These are phyloP conservation scores for Polytrichum formosum DNA, from an alignment of 225 moss, liverwort and hornwort genomes.

Conservation along the genomic window DNA sequence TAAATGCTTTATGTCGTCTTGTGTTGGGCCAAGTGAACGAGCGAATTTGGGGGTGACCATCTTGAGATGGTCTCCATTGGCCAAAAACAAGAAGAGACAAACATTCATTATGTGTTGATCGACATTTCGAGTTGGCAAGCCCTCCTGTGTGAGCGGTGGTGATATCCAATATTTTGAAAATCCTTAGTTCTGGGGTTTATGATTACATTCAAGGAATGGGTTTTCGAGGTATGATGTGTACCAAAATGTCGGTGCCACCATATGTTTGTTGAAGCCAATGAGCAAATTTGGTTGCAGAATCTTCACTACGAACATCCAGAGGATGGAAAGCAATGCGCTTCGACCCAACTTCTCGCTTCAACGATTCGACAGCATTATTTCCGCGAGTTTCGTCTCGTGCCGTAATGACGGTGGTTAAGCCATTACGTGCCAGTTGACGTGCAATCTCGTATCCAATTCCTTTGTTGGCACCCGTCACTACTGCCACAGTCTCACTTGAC, in stretches of 20 bases:
- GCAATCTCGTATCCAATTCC: slow-evolving; percentile 45
- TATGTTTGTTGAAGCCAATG: slow-evolving; percentile 40
- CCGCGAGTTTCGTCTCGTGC: slow-evolving; percentile 33
- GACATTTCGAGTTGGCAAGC: too few relatives aligned
- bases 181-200: too few relatives aligned
- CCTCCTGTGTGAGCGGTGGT: too few relatives aligned
- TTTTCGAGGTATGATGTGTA: neutral
- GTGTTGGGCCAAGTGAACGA: too few relatives aligned
- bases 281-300: slow-evolving; percentile 24
- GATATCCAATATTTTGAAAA: too few relatives aligned
- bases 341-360: slow-evolving; percentile 18
- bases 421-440: slow-evolving; percentile 32
- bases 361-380: slow-evolving; percentile 24
- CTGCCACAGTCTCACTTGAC: slow-evolving; percentile 42
- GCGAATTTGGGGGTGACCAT: too few relatives aligned
- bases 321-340: slow-evolving; percentile 35
- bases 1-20: too few relatives aligned
- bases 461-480: slow-evolving; percentile 41
- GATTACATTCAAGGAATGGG: neutral
- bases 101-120: too few relatives aligned
- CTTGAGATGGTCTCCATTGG: too few relatives aligned
- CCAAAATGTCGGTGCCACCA: slow-evolving; percentile 40
- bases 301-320: slow-evolving; percentile 38
- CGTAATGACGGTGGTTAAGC: slow-evolving; percentile 41
- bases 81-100: too few relatives aligned